These are phyloP conservation scores for Cyclotella kingstonii DNA, from an alignment of 108 stramenopile species.

Conservation along the genomic window DNA sequence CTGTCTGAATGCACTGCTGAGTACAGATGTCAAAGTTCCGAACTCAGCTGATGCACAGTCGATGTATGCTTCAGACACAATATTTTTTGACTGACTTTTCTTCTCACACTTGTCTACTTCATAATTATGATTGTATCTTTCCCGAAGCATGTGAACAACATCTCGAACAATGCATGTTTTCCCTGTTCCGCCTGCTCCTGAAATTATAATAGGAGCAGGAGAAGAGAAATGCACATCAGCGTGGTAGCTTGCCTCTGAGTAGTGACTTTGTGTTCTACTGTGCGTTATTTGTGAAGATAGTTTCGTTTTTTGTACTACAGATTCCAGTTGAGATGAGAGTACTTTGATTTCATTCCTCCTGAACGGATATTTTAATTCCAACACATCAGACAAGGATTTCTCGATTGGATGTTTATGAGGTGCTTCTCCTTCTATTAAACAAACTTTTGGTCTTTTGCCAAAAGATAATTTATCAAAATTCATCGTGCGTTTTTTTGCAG, in stretches of 20 bases:
- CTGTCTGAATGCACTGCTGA: constrained; percentile 45
- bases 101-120: neutral
- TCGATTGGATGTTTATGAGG: neutral
- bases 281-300: constrained; percentile 16
- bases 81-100: neutral
- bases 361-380: constrained; percentile 32
- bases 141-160: constrained; percentile 25
- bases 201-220: constrained; percentile 63
- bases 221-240: constrained; percentile 27
- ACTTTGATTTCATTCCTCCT: constrained; percentile 22
- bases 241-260: constrained; percentile 27
- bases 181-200: constrained; percentile 56
- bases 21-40: constrained; percentile 21
- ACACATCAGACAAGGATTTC: constrained; percentile 1
- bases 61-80: constrained; percentile 51
- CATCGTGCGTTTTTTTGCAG: constrained; percentile 16
- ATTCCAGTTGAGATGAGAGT: constrained; percentile 14
- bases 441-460: neutral
- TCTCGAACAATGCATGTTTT: constrained; percentile 63
- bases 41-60: constrained; percentile 55
- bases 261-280: neutral
- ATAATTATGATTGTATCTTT: constrained; percentile 1
- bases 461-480: constrained; percentile 4
- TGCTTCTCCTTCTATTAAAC: neutral
- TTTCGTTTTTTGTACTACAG: constrained; percentile 26